Evolutionary conservation across 139 green algal species (phyloP), one percentile per base, ranked within the genome.

Genomic region (Tetradesmus obliquus): DNA sequence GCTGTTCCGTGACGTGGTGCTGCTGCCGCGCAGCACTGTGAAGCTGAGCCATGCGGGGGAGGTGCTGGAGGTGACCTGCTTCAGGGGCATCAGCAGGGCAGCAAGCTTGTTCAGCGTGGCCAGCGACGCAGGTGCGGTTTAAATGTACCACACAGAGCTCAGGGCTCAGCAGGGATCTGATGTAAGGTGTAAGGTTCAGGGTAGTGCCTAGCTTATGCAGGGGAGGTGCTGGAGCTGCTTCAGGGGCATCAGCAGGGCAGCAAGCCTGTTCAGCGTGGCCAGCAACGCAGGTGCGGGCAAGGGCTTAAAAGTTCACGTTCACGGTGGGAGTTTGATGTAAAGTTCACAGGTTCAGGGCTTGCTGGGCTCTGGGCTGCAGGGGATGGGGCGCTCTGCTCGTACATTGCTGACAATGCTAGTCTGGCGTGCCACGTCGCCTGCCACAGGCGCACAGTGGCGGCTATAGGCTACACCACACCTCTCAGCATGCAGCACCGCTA

Each of bases 221-320:
- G 89, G 2, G 82, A 92, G 54, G 58, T 84, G 5, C 84, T 94
- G 54, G 89, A 93, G 91, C 58, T 93, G 62, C 74, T 94, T 94
- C 88, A 82, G 72, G 32, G 91, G 91, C 8, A 60, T 89, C 15
- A 66, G 86, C 84, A 79, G 79, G 62, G 84, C 62, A 87, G 60
- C 79, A 51, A 53, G 72, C 60, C 66, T 90, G 9, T 87, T 82
- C 62, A 76, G 91, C 51, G 93, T 90, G 24, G 89, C 85, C 13
- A 57, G 91, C 20, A 88, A 94, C 62, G 91, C 91, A 76, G 82
- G 83, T 93, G 32, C 2, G 8, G 9, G 9, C 32, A 45, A 45
- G 32, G 32, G 32, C 32, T 45, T 0, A 45, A 0, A 45, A 45
- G 32, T 45, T 45, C 32, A 45, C 32, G 32, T 45, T 45, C 32